Conservation (phyloP, 2,329 filamentous ascomycete species). For the Colletotrichum camelliae region DNA sequence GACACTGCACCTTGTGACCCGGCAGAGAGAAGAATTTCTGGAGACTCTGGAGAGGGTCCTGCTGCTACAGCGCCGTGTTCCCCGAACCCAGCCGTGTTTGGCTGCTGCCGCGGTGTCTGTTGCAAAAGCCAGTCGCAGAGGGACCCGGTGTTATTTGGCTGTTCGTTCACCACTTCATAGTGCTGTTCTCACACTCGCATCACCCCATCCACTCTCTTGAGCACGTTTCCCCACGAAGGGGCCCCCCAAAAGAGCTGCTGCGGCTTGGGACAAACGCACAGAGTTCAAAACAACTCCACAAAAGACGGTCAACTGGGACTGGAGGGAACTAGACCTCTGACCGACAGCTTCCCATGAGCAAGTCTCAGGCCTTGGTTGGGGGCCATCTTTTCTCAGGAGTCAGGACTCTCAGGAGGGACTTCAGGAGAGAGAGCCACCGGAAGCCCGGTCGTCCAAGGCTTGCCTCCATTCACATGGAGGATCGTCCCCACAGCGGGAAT, state of each 20-base stretch:
- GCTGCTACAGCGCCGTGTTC: neutral
- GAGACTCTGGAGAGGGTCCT: neutral
- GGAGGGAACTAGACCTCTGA: neutral
- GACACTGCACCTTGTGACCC: neutral
- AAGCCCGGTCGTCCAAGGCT: neutral
- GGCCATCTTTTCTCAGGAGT: neutral
- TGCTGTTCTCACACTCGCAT: neutral
- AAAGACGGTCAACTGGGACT: neutral
- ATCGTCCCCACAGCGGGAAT: neutral
- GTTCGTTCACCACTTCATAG: neutral
- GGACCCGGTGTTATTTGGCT: neutral
- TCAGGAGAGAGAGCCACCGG: neutral
- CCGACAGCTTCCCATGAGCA: neutral
- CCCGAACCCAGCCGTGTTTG: neutral
- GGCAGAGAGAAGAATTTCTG: neutral
- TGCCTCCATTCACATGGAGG: neutral
- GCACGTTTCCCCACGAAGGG: slow-evolving; percentile 20
- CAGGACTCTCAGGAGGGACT: neutral
- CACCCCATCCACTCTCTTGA: slow-evolving; percentile 21
- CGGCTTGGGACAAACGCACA: neutral
- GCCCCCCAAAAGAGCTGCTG: neutral
- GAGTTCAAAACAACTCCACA: slow-evolving; percentile 19
- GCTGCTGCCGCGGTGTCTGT: neutral
- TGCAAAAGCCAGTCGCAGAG: neutral
- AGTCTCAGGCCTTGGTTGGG: neutral